Percentiles rank a stretch among this genome's conserved stretches.
Conservation (phyloP, 176 grass and related monocot species). For the Cenchrus fungigraminus region DNA sequence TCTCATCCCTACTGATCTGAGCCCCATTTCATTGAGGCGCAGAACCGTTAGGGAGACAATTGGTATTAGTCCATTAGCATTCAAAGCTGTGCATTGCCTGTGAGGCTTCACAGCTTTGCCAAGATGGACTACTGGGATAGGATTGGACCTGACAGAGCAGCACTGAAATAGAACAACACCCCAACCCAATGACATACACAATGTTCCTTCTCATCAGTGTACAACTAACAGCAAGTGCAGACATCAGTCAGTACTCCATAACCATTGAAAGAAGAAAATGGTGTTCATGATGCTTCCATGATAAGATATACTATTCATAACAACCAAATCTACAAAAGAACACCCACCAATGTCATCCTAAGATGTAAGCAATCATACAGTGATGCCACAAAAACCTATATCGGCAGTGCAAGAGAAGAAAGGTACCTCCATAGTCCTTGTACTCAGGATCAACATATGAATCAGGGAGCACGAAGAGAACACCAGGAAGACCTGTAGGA, state of each 20-base stretch:
- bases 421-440: slow-evolving; percentile 95
- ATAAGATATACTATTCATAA: not conserved
- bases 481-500: slow-evolving; percentile 69
- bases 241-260: not conserved
- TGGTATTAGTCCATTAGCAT: slow-evolving; percentile 70
- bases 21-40: slow-evolving; percentile 24
- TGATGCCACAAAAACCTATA: not conserved
- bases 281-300: not conserved
- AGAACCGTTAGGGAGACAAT: slow-evolving; percentile 40
- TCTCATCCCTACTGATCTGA: slow-evolving; percentile 42
- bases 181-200: not conserved
- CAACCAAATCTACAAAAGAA: not conserved
- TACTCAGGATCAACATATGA: slow-evolving; percentile 87
- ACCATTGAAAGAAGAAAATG: not conserved
- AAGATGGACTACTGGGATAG: slow-evolving; percentile 53
- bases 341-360: not conserved
- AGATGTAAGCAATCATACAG: not conserved
- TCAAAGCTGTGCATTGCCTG: slow-evolving; percentile 62
- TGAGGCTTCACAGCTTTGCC: slow-evolving; percentile 49
- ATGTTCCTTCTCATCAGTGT: not conserved
- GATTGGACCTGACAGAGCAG: not conserved
- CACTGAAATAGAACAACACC: not conserved
- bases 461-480: slow-evolving; percentile 96
- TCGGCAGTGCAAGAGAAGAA: not conserved
- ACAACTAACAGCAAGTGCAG: not conserved